phyloP scores from a whole-genome alignment of 2,329 filamentous ascomycete genomes.

The Xylariaceae sp. region DNA sequence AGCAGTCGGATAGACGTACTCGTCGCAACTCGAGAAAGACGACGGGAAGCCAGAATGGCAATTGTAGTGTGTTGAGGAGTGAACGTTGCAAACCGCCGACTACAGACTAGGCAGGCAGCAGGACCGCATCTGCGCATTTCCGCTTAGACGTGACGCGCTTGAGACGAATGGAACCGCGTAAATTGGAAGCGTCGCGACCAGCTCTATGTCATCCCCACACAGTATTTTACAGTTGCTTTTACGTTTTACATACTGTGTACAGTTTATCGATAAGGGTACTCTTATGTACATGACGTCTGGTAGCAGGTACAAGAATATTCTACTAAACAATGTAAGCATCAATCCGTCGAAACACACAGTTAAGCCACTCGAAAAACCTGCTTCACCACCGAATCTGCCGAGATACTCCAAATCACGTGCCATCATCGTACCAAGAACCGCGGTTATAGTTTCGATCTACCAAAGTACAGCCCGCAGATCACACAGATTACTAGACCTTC shows the following conservation, averaged over 20 bases:
- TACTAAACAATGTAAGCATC: too few relatives aligned
- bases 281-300: too few relatives aligned
- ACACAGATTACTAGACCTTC: too few relatives aligned
- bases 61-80: slow-evolving; percentile 5
- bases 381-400: too few relatives aligned
- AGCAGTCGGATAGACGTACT: slow-evolving; percentile 29
- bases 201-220: slow-evolving; percentile 14
- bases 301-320: too few relatives aligned
- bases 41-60: slow-evolving; percentile 33
- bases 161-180: slow-evolving; percentile 26
- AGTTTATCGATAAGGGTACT: not conserved
- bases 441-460: too few relatives aligned
- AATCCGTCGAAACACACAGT: too few relatives aligned
- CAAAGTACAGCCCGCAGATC: too few relatives aligned
- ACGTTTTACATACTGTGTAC: not conserved
- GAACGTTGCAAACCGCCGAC: not conserved
- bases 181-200: slow-evolving; percentile 30
- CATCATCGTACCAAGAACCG: too few relatives aligned
- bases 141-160: slow-evolving; percentile 24
- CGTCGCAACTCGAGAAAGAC: slow-evolving; percentile 28
- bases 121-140: slow-evolving; percentile 4
- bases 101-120: slow-evolving; percentile 4
- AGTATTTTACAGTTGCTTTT: not conserved
- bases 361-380: too few relatives aligned
- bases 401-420: too few relatives aligned